Evolutionary conservation across 345 rosid genomes (phyloP).

Genomic region (Arabidopsis suecica): DNA sequence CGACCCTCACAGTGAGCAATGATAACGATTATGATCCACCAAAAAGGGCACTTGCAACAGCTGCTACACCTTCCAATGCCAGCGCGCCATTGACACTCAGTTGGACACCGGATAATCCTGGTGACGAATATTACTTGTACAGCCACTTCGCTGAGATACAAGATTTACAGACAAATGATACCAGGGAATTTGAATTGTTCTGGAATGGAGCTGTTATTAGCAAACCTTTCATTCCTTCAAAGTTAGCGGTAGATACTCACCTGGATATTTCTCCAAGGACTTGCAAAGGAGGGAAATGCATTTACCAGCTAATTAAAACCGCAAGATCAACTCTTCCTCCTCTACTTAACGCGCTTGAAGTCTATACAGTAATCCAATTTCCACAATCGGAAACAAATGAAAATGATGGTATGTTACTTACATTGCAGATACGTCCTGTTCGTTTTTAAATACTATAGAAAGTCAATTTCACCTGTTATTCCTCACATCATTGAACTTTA

Average conservation of each 20-base stretch:
- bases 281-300: not conserved
- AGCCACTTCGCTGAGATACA: slow-evolving; percentile 16
- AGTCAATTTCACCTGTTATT: too few species aligned
- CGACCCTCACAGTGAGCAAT: not conserved
- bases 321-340: slow-evolving; percentile 45
- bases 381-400: slow-evolving; percentile 35
- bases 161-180: not conserved
- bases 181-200: slow-evolving; percentile 1
- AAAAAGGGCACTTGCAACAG: slow-evolving; percentile 18
- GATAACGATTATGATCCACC: slow-evolving; percentile 20
- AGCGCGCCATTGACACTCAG: not conserved
- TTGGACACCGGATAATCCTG: not conserved
- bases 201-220: not conserved
- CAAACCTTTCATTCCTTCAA: not conserved
- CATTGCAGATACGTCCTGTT: too few species aligned
- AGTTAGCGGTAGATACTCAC: not conserved
- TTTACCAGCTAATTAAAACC: slow-evolving; percentile 17
- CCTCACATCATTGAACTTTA: too few species aligned
- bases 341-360: slow-evolving; percentile 41
- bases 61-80: slow-evolving; percentile 27
- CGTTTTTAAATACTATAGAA: too few species aligned
- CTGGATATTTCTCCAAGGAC: not conserved
- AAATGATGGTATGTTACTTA: slow-evolving; percentile 42
- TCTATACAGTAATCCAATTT: slow-evolving; percentile 34
- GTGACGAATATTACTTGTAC: not conserved